Conservation (phyloP, 768 basidiomycete species). For the Xerocomus brunneocitrinus region DNA sequence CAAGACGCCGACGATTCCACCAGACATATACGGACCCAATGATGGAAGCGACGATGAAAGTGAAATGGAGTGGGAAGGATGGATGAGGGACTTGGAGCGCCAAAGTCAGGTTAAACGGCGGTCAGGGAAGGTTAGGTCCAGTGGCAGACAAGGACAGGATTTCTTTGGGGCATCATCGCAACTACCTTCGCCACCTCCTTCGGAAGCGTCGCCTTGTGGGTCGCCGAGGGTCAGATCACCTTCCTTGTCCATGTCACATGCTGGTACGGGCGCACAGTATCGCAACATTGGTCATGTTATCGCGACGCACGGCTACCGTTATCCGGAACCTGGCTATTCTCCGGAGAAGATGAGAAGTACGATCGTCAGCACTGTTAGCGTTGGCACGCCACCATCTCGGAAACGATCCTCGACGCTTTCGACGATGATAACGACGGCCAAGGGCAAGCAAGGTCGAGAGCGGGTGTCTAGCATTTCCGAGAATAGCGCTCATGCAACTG, state of each 20-base stretch:
- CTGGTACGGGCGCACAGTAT: conserved; percentile 2
- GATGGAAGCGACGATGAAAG: conserved; percentile 41
- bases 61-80: conserved; percentile 65
- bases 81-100: conserved; percentile 54
- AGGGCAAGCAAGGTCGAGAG: conserved; percentile 3
- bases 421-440: neutral
- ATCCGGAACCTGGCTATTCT: conserved; percentile 2
- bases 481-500: neutral
- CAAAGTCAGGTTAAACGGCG: conserved; percentile 25
- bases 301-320: neutral
- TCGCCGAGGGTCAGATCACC: conserved; percentile 20
- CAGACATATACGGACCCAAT: conserved; percentile 21
- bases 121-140: neutral
- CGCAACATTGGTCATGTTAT: conserved; percentile 24
- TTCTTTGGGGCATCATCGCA: conserved; percentile 1
- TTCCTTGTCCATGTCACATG: conserved; percentile 8
- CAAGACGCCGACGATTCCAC: conserved; percentile 6
- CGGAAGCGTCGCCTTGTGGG: conserved; percentile 22
- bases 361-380: conserved; percentile 24
- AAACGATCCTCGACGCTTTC: conserved; percentile 28
- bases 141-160: neutral
- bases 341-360: conserved; percentile 8
- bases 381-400: conserved; percentile 14
- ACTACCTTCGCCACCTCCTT: conserved; percentile 25
- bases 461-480: neutral